These are phyloP conservation scores for Solanum arcanum DNA, from an alignment of 257 asterid genomes.

Conservation along the genomic window DNA sequence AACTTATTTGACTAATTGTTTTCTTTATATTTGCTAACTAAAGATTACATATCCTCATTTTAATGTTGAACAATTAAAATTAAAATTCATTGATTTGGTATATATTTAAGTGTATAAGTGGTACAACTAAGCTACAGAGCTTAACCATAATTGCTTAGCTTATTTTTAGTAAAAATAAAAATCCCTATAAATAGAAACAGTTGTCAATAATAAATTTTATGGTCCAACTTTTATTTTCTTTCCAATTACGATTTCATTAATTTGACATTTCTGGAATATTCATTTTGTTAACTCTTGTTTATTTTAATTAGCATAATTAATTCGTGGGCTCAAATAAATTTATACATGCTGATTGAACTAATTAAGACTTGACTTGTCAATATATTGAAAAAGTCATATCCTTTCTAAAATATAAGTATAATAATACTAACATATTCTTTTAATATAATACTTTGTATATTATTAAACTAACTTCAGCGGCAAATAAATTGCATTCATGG, in stretches of 20 bases:
- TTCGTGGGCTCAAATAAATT: neutral
- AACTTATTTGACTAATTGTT: neutral
- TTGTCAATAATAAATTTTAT: neutral
- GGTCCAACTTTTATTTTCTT: neutral
- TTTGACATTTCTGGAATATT: neutral
- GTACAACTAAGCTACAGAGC: neutral
- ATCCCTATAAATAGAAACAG: neutral
- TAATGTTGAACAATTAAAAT: neutral
- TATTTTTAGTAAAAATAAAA: neutral
- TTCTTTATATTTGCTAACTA: neutral
- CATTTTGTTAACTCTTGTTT: neutral
- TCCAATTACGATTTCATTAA: neutral
- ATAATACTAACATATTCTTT: neutral
- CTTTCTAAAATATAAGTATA: neutral
- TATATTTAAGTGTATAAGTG: neutral
- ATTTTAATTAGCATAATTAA: neutral
- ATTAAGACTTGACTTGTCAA: neutral
- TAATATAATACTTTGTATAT: neutral
- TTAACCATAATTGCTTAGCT: neutral
- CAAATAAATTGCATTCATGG: neutral
- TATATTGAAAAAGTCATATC: neutral
- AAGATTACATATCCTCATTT: neutral
- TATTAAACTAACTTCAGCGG: neutral
- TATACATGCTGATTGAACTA: neutral
- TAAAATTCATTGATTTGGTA: neutral